A percentile compares a stretch with the other conserved stretches of the same genome.
Evolutionary conservation across 164 flowering plant genomes (phyloP).

Genomic region (Macadamia tetraphylla): DNA sequence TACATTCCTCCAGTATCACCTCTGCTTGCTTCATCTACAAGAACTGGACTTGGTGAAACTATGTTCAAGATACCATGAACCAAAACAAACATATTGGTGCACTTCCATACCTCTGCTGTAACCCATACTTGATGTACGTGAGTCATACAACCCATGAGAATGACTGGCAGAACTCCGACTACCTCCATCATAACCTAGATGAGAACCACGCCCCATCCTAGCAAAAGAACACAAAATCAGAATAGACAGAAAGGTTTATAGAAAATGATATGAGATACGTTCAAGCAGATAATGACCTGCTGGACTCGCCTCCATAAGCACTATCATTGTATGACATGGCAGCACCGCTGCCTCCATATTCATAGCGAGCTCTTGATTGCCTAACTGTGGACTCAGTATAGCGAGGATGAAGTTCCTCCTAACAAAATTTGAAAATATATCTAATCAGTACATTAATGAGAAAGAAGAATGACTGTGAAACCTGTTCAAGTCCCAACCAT

Average conservation of each 20-base stretch:
- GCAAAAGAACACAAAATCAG: neutral
- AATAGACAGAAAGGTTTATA: neutral
- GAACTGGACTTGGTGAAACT: neutral
- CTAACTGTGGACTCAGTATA: conserved; percentile 15
- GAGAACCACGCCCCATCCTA: conserved; percentile 18
- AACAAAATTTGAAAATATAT: conserved; percentile 1
- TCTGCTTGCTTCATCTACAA: conserved; percentile 18
- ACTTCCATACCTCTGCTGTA: conserved; percentile 24
- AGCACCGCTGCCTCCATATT: conserved; percentile 13
- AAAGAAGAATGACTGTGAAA: neutral
- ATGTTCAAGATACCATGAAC: neutral
- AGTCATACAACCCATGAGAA: conserved; percentile 19
- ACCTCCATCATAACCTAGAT: conserved; percentile 12
- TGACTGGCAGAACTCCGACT: conserved; percentile 16
- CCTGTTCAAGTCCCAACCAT: conserved; percentile 7
- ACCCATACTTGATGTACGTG: conserved; percentile 18
- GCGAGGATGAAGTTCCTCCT: conserved; percentile 27
- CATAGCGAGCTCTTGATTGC: conserved; percentile 19
- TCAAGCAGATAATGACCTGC: conserved; percentile 18
- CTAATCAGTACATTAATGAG: neutral
- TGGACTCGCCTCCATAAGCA: conserved; percentile 19
- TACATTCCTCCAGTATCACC: conserved; percentile 14
- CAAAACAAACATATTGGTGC: neutral
- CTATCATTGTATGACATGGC: conserved; percentile 9
- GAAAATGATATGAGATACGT: neutral